Conservation (phyloP, 352 stramenopile species). For the Phytophthora quininea region DNA sequence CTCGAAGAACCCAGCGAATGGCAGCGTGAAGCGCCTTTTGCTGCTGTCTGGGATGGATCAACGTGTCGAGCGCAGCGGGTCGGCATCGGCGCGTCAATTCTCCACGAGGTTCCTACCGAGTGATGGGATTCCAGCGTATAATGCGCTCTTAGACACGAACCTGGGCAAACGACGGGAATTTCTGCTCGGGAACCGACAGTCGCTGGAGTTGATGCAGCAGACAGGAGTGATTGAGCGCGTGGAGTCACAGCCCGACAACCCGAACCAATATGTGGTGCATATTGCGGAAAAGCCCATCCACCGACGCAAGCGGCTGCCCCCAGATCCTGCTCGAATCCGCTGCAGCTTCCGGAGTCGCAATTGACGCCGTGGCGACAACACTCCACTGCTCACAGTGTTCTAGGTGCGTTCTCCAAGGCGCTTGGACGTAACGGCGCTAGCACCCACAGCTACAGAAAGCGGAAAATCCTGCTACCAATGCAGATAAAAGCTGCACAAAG, state of each 20-base stretch:
- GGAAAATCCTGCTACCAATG: background rate
- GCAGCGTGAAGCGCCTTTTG: conserved; percentile 10
- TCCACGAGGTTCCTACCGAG: conserved; percentile 70
- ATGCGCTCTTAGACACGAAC: conserved; percentile 66
- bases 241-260: conserved; percentile 46
- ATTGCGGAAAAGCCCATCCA: conserved; percentile 56
- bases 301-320: conserved; percentile 49
- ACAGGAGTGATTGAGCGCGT: conserved; percentile 69
- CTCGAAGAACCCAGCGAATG: conserved; percentile 10
- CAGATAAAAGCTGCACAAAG: conserved; percentile 11
- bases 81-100: conserved; percentile 34
- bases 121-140: conserved; percentile 75
- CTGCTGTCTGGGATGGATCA: conserved; percentile 17
- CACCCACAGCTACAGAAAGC: conserved; percentile 3
- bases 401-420: conserved; percentile 6
- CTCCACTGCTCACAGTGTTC: conserved; percentile 1
- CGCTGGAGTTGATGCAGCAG: conserved; percentile 61
- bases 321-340: conserved; percentile 15
- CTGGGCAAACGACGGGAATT: conserved; percentile 71
- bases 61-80: background rate
- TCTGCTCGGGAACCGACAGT: conserved; percentile 63
- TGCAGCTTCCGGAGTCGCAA: conserved; percentile 30
- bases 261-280: conserved; percentile 78
- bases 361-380: conserved; percentile 24
- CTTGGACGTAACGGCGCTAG: conserved; percentile 2